Base-by-base conservation (phyloP, 805 yeast genomes). In the Saccharomycopsis lassenensis region DNA sequence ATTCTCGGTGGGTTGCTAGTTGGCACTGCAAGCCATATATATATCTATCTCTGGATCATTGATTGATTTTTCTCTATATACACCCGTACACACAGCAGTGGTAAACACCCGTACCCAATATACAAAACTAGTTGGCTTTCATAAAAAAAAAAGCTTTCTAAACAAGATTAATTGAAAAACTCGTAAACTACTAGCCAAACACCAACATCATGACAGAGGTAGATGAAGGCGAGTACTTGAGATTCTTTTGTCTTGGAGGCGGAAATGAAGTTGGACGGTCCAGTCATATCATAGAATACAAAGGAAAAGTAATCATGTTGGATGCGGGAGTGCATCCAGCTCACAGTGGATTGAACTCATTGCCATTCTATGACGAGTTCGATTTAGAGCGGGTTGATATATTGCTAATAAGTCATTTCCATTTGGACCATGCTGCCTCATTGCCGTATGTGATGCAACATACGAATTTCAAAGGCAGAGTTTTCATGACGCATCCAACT, bases 281-380 rank as follows among this genome's bases (percentile, higher is more conserved):
- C 23, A 89, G 97, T 52, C 98, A 91, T 52, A 77, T 91, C 29
- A 64, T 91, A 22, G 87, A 82, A 47, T 91, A 80, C 59, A 86
- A 85, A 54, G 95, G 94, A 40, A 89, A 91, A 52, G 87, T 89
- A 4, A 78, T 91, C 33, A 91, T 91, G 98, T 43, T 91, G 34
- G 99, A 91, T 59, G 95, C 98, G 1, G 99, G 99, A 35, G 85
- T 91, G 21, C 99, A 91, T 58, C 99, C 99, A 1, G 98, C 95
- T 0, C 74, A 76, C 44, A 69, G 80, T 22, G 98, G 99, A 2
- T 66, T 86, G 46, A 79, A 89, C 20, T 84, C 95, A 3, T 62
- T 91, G 37, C 99, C 99, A 1, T 91, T 83, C 55, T 91, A 84
- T 57, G 99, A 91, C 57, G 95, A 87, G 52, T 91, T 78, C 54